A percentile compares a stretch with the other conserved stretches of the same genome.
These are phyloP conservation scores for Aegilops speltoides DNA, from an alignment of 176 grass and related monocot species.

Conservation along the genomic window DNA sequence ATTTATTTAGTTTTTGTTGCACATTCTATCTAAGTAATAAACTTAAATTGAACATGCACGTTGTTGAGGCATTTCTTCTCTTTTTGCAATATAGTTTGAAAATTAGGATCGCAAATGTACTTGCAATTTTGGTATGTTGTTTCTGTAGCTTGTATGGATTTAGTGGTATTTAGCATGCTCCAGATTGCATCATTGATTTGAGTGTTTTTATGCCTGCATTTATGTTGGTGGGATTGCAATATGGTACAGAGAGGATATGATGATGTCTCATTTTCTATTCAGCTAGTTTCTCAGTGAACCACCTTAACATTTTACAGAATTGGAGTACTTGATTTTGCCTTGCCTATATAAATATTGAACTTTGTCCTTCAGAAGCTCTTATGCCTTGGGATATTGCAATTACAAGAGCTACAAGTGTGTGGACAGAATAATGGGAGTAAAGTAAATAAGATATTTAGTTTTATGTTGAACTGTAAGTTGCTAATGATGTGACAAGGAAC, in stretches of 20 bases:
- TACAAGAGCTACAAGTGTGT: neutral
- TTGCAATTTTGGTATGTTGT: neutral
- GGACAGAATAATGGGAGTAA: neutral
- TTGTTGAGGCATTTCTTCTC: neutral
- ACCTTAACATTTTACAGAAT: neutral
- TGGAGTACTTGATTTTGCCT: neutral
- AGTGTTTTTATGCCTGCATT: neutral
- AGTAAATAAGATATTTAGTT: too few relatives aligned
- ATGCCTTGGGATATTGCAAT: neutral
- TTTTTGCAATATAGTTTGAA: neutral
- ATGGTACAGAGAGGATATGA: neutral
- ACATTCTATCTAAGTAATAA: neutral
- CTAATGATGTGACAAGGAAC: too few relatives aligned
- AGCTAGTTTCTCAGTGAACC: neutral
- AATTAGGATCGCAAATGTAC: neutral
- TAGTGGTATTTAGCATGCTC: neutral
- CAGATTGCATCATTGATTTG: neutral
- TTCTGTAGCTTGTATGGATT: neutral
- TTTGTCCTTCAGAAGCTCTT: neutral
- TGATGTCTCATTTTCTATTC: neutral
- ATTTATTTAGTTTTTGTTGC: neutral
- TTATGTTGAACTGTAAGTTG: too few relatives aligned
- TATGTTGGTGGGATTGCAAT: neutral
- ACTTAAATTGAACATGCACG: neutral
- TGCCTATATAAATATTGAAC: neutral